phyloP scores from a whole-genome alignment of 1,284 basidiomycete species.

The Austropuccinia psidii region DNA sequence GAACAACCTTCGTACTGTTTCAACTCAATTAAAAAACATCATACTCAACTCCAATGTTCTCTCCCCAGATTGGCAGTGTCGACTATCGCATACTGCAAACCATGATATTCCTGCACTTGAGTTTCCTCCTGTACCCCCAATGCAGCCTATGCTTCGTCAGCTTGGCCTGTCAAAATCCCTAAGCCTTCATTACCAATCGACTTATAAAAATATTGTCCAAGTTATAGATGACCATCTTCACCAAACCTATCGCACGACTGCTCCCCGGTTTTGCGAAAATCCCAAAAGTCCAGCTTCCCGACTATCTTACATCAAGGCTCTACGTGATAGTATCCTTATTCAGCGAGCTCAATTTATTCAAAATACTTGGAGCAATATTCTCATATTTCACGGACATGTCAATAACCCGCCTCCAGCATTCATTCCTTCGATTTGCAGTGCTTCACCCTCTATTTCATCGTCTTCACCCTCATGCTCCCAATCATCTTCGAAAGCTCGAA shows the following conservation, averaged over 20 bases:
- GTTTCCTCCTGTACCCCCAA: background rate
- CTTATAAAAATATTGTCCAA: background rate
- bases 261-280: background rate
- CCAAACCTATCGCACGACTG: background rate
- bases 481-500: background rate
- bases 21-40: background rate
- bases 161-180: background rate
- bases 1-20: background rate
- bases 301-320: background rate
- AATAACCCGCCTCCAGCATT: background rate
- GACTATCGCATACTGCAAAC: background rate
- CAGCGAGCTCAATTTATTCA: background rate
- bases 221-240: background rate
- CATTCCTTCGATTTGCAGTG: background rate
- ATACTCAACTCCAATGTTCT: background rate
- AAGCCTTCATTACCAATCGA: background rate
- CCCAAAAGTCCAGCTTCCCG: background rate
- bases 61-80: background rate
- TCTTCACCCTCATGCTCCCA: background rate
- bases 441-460: background rate
- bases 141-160: background rate
- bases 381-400: background rate
- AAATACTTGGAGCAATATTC: background rate
- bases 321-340: background rate
- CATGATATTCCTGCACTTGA: background rate